A percentile compares a stretch with the other conserved stretches of the same genome.
These are phyloP conservation scores for Oemleria cerasiformis DNA, from an alignment of 306 rosid species.

Conservation along the genomic window DNA sequence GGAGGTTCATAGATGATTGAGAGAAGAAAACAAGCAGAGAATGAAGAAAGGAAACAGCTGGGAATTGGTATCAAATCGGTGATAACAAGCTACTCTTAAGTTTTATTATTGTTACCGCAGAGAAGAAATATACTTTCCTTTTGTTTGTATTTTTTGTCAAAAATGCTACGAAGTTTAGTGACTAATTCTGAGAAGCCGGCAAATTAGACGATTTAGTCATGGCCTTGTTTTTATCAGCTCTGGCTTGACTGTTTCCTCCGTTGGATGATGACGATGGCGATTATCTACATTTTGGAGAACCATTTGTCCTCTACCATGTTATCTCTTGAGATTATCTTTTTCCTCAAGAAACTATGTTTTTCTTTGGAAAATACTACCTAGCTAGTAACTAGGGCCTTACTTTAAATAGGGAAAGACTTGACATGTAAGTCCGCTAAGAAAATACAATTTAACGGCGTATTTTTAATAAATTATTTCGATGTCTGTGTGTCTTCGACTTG, in stretches of 20 bases:
- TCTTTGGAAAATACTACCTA: too few species aligned
- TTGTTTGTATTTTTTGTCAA: background rate
- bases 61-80: conserved; percentile 11
- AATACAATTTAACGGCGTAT: too few species aligned
- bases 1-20: conserved; percentile 3
- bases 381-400: too few species aligned
- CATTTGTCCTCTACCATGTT: background rate
- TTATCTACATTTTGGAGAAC: background rate
- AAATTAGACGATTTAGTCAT: background rate
- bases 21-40: background rate
- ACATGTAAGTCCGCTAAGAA: too few species aligned
- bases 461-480: too few species aligned
- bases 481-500: too few species aligned
- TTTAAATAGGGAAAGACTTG: too few species aligned
- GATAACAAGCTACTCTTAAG: background rate
- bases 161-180: background rate
- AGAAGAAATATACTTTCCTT: background rate
- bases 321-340: background rate
- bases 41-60: background rate
- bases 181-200: conserved; percentile 18
- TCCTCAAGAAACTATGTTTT: too few species aligned
- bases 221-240: conserved; percentile 26
- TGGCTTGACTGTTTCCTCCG: background rate
- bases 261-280: background rate
- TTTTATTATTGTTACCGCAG: too few species aligned